Evolutionary conservation across 257 asterid genomes (phyloP), one percentile per base, ranked within the genome.

Genomic region (Solanum corneliomulleri): DNA sequence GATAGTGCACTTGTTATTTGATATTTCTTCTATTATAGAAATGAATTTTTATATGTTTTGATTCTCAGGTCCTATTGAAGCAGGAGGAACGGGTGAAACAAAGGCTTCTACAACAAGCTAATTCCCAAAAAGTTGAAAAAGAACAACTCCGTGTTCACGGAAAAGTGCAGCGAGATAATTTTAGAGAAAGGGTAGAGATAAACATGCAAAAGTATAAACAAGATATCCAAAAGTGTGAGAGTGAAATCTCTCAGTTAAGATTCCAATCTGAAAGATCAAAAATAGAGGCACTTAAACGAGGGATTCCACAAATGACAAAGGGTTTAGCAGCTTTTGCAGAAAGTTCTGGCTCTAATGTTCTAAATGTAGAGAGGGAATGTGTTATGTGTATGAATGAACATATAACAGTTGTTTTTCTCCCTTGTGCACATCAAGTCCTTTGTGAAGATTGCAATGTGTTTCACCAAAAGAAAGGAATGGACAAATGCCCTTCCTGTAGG

Each of bases 381-480:
- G 93, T 97, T 20, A 93, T 96, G 96, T 96, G 98, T 77, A 87
- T 96, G 98, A 85, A 91, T 0, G 97, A 92, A 5, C 98, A 93
- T 89, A 92, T 89, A 31, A 88, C 93, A 0, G 94, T 96, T 86
- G 93, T 95, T 44, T 96, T 96, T 90, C 82, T 94, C 82, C 99
- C 99, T 0, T 95, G 99, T 84, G 92, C 95, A 3, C 98, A 96
- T 88, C 98, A 94, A 90, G 94, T 95, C 85, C 93, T 96, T 21
- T 96, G 98, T 44, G 83, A 58, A 16, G 71, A 89, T n/a, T 95
- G 99, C 93, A 94, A 82, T 44, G 66, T 9, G 9, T 92, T 68
- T 14, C 98, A 90, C 87, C 92, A 91, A 71, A 92, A 92, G 92
- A 90, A 91, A 87, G 95, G 96, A 35, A 92, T 94, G 96, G 84